Base-by-base conservation (phyloP, 108 stramenopile species). In the Chaetoceros muelleri region DNA sequence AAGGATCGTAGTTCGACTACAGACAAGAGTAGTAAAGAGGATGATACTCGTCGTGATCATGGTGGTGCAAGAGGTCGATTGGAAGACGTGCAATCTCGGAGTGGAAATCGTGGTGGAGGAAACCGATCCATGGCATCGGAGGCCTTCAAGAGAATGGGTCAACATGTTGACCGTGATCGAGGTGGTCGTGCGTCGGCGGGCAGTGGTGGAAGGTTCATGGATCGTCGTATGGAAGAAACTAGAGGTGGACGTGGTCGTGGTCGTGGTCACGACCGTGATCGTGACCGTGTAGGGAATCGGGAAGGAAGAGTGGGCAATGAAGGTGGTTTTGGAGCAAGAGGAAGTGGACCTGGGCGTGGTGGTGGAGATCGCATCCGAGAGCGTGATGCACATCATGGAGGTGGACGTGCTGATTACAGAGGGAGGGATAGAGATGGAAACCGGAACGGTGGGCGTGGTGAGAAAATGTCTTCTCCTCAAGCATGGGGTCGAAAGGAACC, bases 391-490 rank as follows among this genome's bases (percentile, higher is more conserved):
- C 49, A 47, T 45, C 58, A 49, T 28, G 27, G 44, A 27, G 49
- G 53, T 20, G 57, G 60, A 17, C 44, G 52, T 5, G 57, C 30
- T 30, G 57, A 28, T 20, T 18, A 28, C 21, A 53, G 54, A 30
- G 30, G 61, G 19, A 44, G 45, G 44, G 24, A 53, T 7, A 28
- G 45, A 16, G 53, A 29, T 19, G 50, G 52, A 8, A 30, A 46
- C 0, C 58, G 56, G 28, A 64, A 55, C 49, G 70, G 64, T 53
- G 62, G 60, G 19, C 55, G 68, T 34, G 66, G 64, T 5, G 44
- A 49, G 52, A 31, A 70, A 52, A 27, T 30, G 53, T 31, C 31
- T 53, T 24, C 27, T 18, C 54, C 50, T 10, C 22, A 17, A 51
- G 8, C 17, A 51, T 51, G 20, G 18, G 19, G 50, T 17, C 22